These are phyloP conservation scores for Cyberlindnera americana DNA, from an alignment of 805 yeast species.

Conservation along the genomic window DNA sequence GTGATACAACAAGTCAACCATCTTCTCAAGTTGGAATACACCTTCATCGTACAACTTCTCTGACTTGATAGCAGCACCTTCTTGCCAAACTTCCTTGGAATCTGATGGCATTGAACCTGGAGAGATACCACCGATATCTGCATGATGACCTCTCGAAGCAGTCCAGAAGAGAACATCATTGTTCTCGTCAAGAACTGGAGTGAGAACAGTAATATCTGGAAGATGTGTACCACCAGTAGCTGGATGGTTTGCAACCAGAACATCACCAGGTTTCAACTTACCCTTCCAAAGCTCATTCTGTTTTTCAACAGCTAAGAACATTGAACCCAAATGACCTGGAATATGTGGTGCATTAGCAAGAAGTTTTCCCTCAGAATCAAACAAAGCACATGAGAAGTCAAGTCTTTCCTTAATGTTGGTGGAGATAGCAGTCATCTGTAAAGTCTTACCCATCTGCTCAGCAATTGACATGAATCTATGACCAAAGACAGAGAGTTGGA, in stretches of 20 bases:
- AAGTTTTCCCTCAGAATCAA: conserved; percentile 41
- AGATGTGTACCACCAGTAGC: conserved; percentile 44
- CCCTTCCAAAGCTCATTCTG: conserved; percentile 37
- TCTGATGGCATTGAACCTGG: conserved; percentile 56
- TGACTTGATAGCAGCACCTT: conserved; percentile 52
- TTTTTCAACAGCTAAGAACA: conserved; percentile 40
- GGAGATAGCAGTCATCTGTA: conserved; percentile 40
- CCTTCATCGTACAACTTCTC: conserved; percentile 49
- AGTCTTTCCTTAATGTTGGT: conserved; percentile 46
- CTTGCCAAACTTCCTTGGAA: conserved; percentile 49
- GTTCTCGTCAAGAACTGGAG: conserved; percentile 46
- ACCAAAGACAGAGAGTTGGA: conserved; percentile 40
- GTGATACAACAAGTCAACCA: too few species aligned
- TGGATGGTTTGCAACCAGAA: conserved; percentile 41
- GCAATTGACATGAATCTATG: conserved; percentile 50
- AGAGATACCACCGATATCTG: conserved; percentile 71
- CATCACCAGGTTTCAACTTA: conserved; percentile 39
- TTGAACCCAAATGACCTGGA: conserved; percentile 45
- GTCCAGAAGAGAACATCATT: conserved; percentile 46
- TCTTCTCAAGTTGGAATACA: conserved; percentile 33
- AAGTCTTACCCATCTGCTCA: conserved; percentile 43
- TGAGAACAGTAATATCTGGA: conserved; percentile 51
- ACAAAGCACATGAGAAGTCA: conserved; percentile 46
- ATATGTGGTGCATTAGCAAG: conserved; percentile 45
- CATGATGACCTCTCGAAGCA: conserved; percentile 84